Evolutionary conservation across 495 filamentous ascomycete genomes (phyloP).

Genomic region (Aspergillus cavernicola): DNA sequence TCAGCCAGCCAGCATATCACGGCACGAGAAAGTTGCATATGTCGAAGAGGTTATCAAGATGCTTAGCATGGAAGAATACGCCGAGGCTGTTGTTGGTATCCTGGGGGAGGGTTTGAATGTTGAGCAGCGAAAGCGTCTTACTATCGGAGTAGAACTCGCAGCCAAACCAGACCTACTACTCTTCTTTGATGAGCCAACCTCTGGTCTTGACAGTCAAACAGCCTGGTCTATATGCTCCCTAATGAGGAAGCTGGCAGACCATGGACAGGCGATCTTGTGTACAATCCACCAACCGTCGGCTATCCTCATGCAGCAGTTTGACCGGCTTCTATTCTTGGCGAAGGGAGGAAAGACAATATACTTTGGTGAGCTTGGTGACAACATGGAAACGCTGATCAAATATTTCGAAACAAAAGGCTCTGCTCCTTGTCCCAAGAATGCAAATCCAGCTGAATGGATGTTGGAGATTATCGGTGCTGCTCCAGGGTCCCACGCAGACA

Average conservation of each 20-base stretch:
- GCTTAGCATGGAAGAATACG: slow-evolving; percentile 82
- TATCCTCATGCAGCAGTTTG: slow-evolving; percentile 88
- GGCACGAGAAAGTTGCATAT: slow-evolving; percentile 75
- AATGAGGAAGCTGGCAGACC: slow-evolving; percentile 75
- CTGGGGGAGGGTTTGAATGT: slow-evolving; percentile 88
- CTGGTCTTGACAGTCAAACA: slow-evolving; percentile 78
- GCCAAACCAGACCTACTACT: slow-evolving; percentile 80
- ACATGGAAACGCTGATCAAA: slow-evolving; percentile 62
- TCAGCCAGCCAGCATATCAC: slow-evolving; percentile 66
- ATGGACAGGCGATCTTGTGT: slow-evolving; percentile 82
- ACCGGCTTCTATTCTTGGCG: slow-evolving; percentile 77
- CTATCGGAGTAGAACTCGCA: slow-evolving; percentile 84
- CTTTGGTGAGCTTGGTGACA: slow-evolving; percentile 77
- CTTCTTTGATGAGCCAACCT: slow-evolving; percentile 88
- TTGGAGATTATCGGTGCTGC: slow-evolving; percentile 86
- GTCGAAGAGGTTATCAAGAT: slow-evolving; percentile 90
- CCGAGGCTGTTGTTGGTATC: slow-evolving; percentile 83
- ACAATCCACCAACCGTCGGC: slow-evolving; percentile 93
- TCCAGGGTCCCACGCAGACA: slow-evolving; percentile 65
- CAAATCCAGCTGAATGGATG: slow-evolving; percentile 92
- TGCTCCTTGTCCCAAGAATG: slow-evolving; percentile 61
- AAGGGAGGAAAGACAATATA: slow-evolving; percentile 78
- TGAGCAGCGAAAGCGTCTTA: slow-evolving; percentile 82
- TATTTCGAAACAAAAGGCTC: slow-evolving; percentile 81
- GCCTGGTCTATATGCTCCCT: slow-evolving; percentile 80